phyloP scores from a whole-genome alignment of 805 yeast genomes.

The Saccharomycopsis selenospora region DNA sequence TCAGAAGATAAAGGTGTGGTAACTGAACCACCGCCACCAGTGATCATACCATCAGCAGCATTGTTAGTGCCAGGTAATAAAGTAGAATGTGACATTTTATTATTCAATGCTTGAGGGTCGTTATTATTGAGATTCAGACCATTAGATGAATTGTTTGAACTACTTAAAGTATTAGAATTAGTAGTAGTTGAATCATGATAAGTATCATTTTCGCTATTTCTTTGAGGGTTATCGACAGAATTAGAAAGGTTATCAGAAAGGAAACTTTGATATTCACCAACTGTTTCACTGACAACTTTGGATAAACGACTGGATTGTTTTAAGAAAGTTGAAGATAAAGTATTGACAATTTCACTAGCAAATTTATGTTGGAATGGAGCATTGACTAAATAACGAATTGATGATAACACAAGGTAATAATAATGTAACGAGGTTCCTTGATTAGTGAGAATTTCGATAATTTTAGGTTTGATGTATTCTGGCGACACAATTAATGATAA shows the following conservation, averaged over 20 bases:
- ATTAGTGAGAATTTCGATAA: slow-evolving; percentile 16
- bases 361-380: slow-evolving; percentile 15
- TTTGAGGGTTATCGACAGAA: background rate
- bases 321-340: slow-evolving; percentile 17
- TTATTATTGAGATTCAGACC: background rate
- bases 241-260: slow-evolving; percentile 10
- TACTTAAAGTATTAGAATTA: background rate
- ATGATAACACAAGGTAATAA: slow-evolving; percentile 14
- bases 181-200: background rate
- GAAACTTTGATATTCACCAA: slow-evolving; percentile 13
- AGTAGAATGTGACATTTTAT: background rate
- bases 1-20: too few species aligned
- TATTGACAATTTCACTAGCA: slow-evolving; percentile 14
- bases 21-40: too few species aligned
- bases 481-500: slow-evolving; percentile 17
- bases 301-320: slow-evolving; percentile 14
- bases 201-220: background rate
- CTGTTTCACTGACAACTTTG: slow-evolving; percentile 17
- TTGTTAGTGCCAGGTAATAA: background rate
- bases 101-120: background rate
- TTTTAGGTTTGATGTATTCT: slow-evolving; percentile 18
- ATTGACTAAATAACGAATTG: slow-evolving; percentile 10
- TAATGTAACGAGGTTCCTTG: slow-evolving; percentile 17
- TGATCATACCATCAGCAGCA: too few species aligned
- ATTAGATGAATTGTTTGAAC: background rate